Conservation (phyloP, 177 flowering plant species). For the Tripterygium wilfordii region DNA sequence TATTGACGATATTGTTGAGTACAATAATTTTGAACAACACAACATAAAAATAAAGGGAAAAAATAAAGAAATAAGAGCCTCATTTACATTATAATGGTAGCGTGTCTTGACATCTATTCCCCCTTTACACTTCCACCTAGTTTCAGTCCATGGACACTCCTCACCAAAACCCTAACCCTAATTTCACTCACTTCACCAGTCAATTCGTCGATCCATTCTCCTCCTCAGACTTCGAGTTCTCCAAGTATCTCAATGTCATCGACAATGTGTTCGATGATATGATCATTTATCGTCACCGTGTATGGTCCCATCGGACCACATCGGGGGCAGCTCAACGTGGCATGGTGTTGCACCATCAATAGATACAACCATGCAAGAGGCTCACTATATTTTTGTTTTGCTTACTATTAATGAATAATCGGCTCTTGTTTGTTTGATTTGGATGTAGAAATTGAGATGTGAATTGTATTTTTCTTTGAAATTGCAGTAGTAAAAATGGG, state of each 20-base stretch:
- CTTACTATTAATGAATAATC: no score
- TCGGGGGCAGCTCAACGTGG: background rate
- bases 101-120: background rate
- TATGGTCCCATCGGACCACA: slow-evolving; percentile 1
- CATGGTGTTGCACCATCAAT: slow-evolving; percentile 4
- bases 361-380: slow-evolving; percentile 26
- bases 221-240: background rate
- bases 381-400: background rate
- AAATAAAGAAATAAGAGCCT: background rate
- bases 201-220: background rate
- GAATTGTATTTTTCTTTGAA: background rate
- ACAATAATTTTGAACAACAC: no score
- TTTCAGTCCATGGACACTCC: background rate
- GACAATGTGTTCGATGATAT: background rate
- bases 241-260: background rate
- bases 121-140: background rate
- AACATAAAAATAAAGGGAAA: background rate
- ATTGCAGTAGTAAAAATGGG: slow-evolving; percentile 10
- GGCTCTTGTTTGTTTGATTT: background rate
- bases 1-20: no score
- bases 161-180: background rate
- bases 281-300: background rate
- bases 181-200: background rate
- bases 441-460: background rate
- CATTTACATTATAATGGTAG: background rate